A percentile compares a stretch with the other conserved stretches of the same genome.
These are phyloP conservation scores for Globisporangium emineosum DNA, from an alignment of 352 stramenopile genomes.

Conservation along the genomic window DNA sequence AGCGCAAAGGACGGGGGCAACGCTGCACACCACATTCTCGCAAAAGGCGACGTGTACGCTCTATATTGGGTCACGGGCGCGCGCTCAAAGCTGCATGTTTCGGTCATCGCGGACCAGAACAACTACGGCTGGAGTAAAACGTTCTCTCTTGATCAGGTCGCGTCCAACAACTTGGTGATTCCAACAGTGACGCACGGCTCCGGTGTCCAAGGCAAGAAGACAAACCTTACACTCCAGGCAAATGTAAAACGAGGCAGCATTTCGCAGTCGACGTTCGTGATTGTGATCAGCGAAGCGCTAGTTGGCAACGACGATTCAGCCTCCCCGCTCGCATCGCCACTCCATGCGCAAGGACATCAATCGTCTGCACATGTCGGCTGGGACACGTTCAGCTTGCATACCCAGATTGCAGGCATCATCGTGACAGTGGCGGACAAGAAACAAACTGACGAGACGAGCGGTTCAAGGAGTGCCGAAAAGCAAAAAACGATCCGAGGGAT, in stretches of 20 bases:
- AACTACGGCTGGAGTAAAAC: conserved; percentile 66
- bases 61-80: conserved; percentile 70
- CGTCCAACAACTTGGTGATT: conserved; percentile 46
- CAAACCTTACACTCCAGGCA: conserved; percentile 39
- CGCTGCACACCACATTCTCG: conserved; percentile 70
- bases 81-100: conserved; percentile 50
- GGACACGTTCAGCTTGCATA: conserved; percentile 65
- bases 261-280: conserved; percentile 66
- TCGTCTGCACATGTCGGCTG: conserved; percentile 21
- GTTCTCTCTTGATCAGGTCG: conserved; percentile 49
- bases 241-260: conserved; percentile 72
- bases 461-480: conserved; percentile 12
- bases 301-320: conserved; percentile 7
- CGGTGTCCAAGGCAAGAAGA: conserved; percentile 13
- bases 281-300: conserved; percentile 54
- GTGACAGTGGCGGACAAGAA: conserved; percentile 73
- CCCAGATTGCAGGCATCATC: conserved; percentile 64
- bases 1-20: conserved; percentile 22
- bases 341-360: conserved; percentile 2
- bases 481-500: background rate
- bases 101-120: conserved; percentile 39
- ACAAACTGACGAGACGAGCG: conserved; percentile 18
- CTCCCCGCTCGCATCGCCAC: conserved; percentile 8
- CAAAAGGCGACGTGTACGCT: conserved; percentile 66
- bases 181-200: conserved; percentile 31